These are phyloP conservation scores for Cryptococcus amylolentus DNA, from an alignment of 1,284 basidiomycete genomes.

Conservation along the genomic window DNA sequence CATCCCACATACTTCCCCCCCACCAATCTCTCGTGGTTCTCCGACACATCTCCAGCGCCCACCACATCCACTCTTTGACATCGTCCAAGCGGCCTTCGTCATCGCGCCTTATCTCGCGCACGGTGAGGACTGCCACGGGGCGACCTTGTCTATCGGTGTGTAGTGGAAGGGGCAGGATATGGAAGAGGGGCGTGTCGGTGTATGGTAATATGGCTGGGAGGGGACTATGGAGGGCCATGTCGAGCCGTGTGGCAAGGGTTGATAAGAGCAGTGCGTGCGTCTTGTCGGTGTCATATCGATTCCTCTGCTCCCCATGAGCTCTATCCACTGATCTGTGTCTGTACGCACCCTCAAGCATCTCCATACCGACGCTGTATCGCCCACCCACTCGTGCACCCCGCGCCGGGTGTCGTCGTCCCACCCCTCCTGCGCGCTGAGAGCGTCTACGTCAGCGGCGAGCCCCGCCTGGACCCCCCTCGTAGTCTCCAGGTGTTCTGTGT, in stretches of 20 bases:
- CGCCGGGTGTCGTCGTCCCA: constrained; percentile 36
- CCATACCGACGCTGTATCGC: constrained; percentile 36
- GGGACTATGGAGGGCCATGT: constrained; percentile 22
- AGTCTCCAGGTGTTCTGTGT: constrained; percentile 25
- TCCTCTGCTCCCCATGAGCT: constrained; percentile 20
- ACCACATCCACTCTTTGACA: constrained; percentile 46
- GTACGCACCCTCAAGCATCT: constrained; percentile 40
- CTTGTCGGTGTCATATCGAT: constrained; percentile 33
- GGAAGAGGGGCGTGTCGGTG: constrained; percentile 26
- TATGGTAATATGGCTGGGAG: constrained; percentile 32
- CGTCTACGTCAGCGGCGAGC: constrained; percentile 35
- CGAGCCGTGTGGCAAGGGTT: constrained; percentile 21
- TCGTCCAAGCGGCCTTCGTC: constrained; percentile 35
- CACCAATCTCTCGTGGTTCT: constrained; percentile 39
- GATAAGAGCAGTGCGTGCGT: constrained; percentile 27
- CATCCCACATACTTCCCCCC: constrained; percentile 17
- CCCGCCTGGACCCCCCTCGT: constrained; percentile 31
- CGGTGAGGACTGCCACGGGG: constrained; percentile 41
- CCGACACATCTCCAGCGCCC: constrained; percentile 40
- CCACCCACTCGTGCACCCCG: constrained; percentile 40
- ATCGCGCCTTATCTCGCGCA: constrained; percentile 35
- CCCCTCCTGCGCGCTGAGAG: constrained; percentile 33
- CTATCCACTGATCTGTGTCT: too few species aligned
- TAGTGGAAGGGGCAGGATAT: constrained; percentile 36
- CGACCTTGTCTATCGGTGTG: constrained; percentile 33